Base-by-base conservation (phyloP, 2,329 filamentous ascomycete genomes). In the Botryosphaeria dothidea region DNA sequence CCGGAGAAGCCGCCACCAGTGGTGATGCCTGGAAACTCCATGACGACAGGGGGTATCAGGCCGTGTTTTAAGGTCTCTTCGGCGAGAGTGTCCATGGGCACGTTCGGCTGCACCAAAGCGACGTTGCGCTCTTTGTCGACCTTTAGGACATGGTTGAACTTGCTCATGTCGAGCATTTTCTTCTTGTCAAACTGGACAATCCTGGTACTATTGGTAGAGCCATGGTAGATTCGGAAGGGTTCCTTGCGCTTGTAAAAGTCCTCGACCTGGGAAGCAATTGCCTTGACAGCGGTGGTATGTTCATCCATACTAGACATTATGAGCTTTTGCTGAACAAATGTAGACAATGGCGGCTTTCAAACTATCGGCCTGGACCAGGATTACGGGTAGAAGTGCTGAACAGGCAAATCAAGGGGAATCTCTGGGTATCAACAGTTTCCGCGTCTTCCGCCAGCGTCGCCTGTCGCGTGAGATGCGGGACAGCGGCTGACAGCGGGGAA, bases 21-120 rank as follows among this genome's bases (percentile, higher is more conserved):
- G 0, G 89, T 91, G 67, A 91, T 91, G 0, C 87, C 87, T 0
- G 88, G 88, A 57, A 91, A 88, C 69, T 91, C 89, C 85, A 90
- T 90, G 3, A 91, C 87, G 0, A 91, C 87, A 0, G 84, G 84
- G 0, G 84, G 88, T 0, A 91, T 75, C 0, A 91, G 77, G 0
- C 84, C 84, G 56, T 85, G 71, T 4, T 77, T 73, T 52, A 88
- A 69, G 0, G 87, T 87, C 1, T 82, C 85, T 62, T 84, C 81
- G 0, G 90, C 83, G 1, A 91, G 79, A 0, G 78, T 77, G 66
- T 90, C 88, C 88, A 91, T 91, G 0, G 87, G 81, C 3, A 91
- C 88, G 68, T 91, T 91, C 0, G 88, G 88, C 71, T 91, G 88
- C 0, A 90, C 88, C 0, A 86, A 70, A 54, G 79, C 80, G 13